phyloP scores from a whole-genome alignment of 2,329 filamentous ascomycete species.

The Zalaria obscura region DNA sequence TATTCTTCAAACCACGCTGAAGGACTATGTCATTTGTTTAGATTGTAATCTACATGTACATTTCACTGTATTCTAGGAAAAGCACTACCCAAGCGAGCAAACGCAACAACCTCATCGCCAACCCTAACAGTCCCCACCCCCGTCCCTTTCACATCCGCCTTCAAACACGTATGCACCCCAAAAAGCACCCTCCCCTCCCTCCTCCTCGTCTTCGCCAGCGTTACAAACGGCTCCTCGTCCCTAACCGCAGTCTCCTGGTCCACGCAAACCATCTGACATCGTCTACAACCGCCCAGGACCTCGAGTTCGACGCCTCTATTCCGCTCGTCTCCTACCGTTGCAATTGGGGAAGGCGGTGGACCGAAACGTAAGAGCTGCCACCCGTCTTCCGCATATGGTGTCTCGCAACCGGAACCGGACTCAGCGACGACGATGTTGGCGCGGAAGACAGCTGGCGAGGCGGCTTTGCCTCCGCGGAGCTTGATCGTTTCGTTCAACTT shows the following conservation, averaged over 20 bases:
- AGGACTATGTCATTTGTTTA: too few species aligned
- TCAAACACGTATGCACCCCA: constrained; percentile 53
- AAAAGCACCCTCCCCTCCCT: constrained; percentile 79
- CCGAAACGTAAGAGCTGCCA: constrained; percentile 48
- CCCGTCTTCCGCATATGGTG: constrained; percentile 64
- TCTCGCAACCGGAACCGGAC: constrained; percentile 27
- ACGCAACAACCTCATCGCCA: constrained; percentile 8
- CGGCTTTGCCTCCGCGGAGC: constrained; percentile 44
- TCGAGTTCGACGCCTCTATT: constrained; percentile 35
- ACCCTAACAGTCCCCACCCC: constrained; percentile 5
- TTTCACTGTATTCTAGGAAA: too few species aligned
- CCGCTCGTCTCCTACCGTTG: constrained; percentile 46
- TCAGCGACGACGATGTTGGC: constrained; percentile 71
- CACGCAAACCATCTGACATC: constrained; percentile 94
- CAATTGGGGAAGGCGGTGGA: too few species aligned
- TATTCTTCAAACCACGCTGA: too few species aligned
- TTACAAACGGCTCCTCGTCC: constrained; percentile 75
- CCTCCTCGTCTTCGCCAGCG: constrained; percentile 72
- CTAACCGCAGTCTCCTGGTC: constrained; percentile 69
- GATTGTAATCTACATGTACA: too few species aligned
- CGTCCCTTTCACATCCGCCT: neutral
- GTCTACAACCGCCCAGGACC: constrained; percentile 68
- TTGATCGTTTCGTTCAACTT: constrained; percentile 61
- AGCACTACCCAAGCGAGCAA: too few species aligned
- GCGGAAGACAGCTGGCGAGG: constrained; percentile 64